A percentile compares a stretch with the other conserved stretches of the same genome.
phyloP scores from a whole-genome alignment of 2,329 filamentous ascomycete genomes.

The Aciculosporium take region DNA sequence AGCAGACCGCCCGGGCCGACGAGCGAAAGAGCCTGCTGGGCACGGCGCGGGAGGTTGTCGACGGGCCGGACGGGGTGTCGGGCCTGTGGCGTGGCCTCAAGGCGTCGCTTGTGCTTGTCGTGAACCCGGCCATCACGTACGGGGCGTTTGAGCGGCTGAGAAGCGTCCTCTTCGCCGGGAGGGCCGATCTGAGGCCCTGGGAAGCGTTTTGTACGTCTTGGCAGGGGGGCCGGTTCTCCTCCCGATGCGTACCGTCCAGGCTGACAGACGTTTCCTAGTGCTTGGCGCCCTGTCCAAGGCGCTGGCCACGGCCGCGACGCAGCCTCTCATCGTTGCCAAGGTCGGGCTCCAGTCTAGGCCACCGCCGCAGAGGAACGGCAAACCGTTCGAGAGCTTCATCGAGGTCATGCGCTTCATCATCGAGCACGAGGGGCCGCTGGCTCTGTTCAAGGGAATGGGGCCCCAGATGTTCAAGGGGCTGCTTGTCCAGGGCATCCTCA shows the following conservation, averaged over 20 bases:
- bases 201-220: slow-evolving; percentile 90
- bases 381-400: slow-evolving; percentile 82
- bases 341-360: slow-evolving; percentile 91
- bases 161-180: slow-evolving; percentile 62
- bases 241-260: neutral
- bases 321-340: slow-evolving; percentile 94
- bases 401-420: slow-evolving; percentile 95
- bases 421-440: slow-evolving; percentile 65
- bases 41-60: slow-evolving; percentile 76
- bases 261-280: slow-evolving; percentile 34
- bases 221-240: neutral
- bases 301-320: slow-evolving; percentile 79
- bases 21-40: slow-evolving; percentile 78
- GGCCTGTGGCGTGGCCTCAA: slow-evolving; percentile 93
- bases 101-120: slow-evolving; percentile 84
- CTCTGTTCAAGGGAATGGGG: slow-evolving; percentile 93
- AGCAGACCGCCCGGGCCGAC: slow-evolving; percentile 77
- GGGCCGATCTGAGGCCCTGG: slow-evolving; percentile 59
- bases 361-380: slow-evolving; percentile 67
- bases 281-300: slow-evolving; percentile 88
- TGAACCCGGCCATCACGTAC: slow-evolving; percentile 96
- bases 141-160: slow-evolving; percentile 87
- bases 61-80: slow-evolving; percentile 76
- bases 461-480: slow-evolving; percentile 89
- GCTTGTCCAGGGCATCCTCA: slow-evolving; percentile 84